A percentile compares a stretch with the other conserved stretches of the same genome.
Evolutionary conservation across 495 filamentous ascomycete species (phyloP).

Genomic region (Opeltia flavorubescens): DNA sequence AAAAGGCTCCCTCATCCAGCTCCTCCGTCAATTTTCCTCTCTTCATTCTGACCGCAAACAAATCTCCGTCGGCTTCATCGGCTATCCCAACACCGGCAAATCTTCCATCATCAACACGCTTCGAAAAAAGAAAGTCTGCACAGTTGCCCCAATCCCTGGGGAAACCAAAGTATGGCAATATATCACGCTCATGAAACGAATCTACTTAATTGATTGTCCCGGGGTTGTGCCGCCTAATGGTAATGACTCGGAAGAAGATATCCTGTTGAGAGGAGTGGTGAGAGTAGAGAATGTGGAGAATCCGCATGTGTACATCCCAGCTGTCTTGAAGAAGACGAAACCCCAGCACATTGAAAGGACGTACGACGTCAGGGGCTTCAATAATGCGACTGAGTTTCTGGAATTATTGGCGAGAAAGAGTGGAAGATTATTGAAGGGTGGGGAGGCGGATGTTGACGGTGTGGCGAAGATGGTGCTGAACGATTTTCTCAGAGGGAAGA

Average conservation of each 20-base stretch:
- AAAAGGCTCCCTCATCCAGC: constrained; percentile 57
- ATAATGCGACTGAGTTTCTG: constrained; percentile 65
- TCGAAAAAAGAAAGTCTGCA: constrained; percentile 82
- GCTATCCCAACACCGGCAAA: constrained; percentile 82
- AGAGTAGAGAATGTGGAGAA: constrained; percentile 91
- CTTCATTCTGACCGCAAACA: constrained; percentile 88
- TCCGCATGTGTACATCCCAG: constrained; percentile 87
- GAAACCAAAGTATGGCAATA: constrained; percentile 98
- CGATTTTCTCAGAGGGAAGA: constrained; percentile 87
- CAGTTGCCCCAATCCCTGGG: constrained; percentile 76
- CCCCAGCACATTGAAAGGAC: constrained; percentile 81
- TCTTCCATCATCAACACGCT: constrained; percentile 88
- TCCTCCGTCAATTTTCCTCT: constrained; percentile 81
- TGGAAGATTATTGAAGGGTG: constrained; percentile 72
- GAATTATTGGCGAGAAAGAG: constrained; percentile 78
- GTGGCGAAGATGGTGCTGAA: constrained; percentile 93
- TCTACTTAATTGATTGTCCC: constrained; percentile 94
- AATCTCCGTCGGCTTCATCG: constrained; percentile 76
- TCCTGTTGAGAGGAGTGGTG: constrained; percentile 83
- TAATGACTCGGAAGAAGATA: constrained; percentile 69
- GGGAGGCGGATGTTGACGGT: constrained; percentile 83
- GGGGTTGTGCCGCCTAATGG: constrained; percentile 83
- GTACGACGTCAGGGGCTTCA: constrained; percentile 69
- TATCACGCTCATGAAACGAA: constrained; percentile 90
- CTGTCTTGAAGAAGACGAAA: constrained; percentile 66